Evolutionary conservation across 2,329 filamentous ascomycete species (phyloP).

Genomic region (Orbilia javanica): DNA sequence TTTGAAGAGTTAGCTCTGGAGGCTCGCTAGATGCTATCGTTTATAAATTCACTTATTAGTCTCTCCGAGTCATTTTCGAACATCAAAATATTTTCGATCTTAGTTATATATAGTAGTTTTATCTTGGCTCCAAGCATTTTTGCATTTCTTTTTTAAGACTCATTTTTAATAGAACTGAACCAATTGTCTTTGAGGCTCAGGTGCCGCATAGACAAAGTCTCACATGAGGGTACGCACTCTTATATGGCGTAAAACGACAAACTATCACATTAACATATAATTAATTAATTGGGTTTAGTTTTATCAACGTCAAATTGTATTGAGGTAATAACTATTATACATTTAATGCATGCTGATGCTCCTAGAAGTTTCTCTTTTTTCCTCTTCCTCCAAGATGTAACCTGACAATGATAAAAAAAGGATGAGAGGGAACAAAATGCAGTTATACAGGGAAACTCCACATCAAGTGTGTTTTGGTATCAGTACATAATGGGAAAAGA

Average conservation of each 20-base stretch:
- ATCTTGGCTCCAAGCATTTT: no score
- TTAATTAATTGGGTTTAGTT: constrained; percentile 1
- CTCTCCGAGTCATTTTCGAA: no score
- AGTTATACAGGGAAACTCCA: constrained; percentile 11
- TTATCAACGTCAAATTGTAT: constrained; percentile 30
- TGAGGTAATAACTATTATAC: constrained; percentile 46
- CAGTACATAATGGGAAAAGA: constrained; percentile 25
- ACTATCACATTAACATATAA: no score
- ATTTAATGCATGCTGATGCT: constrained; percentile 34
- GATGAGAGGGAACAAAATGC: constrained; percentile 13
- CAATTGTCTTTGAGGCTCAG: no score
- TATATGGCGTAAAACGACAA: no score
- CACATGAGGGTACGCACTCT: no score
- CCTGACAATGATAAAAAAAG: constrained; percentile 21
- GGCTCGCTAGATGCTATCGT: neutral
- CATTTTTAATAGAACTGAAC: no score
- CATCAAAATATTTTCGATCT: no score
- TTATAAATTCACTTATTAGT: neutral
- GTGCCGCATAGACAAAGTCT: no score
- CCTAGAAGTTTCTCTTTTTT: constrained; percentile 1
- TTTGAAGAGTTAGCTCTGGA: neutral
- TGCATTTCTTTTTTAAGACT: no score
- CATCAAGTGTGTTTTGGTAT: constrained; percentile 33
- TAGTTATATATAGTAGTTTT: no score
- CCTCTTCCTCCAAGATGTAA: constrained; percentile 19